These are phyloP conservation scores for Hordeum vulgare DNA, from an alignment of 176 grass and related monocot species.

Conservation along the genomic window DNA sequence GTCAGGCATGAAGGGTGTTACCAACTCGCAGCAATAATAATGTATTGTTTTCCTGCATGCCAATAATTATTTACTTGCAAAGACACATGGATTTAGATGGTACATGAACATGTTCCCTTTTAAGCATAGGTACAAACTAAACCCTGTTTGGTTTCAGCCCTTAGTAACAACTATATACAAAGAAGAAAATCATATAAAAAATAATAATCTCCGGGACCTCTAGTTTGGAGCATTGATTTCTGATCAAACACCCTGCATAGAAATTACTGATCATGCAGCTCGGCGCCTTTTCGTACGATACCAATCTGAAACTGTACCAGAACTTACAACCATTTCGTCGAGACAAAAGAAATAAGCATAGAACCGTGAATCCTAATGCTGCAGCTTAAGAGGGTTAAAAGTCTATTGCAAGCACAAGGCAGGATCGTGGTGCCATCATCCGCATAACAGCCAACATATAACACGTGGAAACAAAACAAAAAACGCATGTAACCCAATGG, in stretches of 20 bases:
- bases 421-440: constrained; percentile 3
- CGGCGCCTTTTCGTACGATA: not conserved
- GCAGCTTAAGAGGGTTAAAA: not conserved
- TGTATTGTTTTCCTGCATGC: not conserved
- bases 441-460: constrained; percentile 27
- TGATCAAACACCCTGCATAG: not conserved
- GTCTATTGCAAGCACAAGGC: not conserved
- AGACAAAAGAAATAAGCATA: not conserved
- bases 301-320: not conserved
- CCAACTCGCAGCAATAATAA: not conserved
- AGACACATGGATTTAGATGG: not conserved
- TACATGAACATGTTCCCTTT: not conserved
- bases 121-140: not conserved
- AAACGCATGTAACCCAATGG: not conserved
- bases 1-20: not conserved
- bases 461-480: not conserved
- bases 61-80: not conserved
- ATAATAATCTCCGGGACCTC: not conserved
- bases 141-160: not conserved
- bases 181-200: not conserved
- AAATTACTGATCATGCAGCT: not conserved
- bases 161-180: not conserved
- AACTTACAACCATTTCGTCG: not conserved
- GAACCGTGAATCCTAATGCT: not conserved
- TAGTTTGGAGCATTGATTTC: not conserved